Evolutionary conservation across 2,329 filamentous ascomycete species (phyloP).

Genomic region (Lasiodiplodia theobromae): DNA sequence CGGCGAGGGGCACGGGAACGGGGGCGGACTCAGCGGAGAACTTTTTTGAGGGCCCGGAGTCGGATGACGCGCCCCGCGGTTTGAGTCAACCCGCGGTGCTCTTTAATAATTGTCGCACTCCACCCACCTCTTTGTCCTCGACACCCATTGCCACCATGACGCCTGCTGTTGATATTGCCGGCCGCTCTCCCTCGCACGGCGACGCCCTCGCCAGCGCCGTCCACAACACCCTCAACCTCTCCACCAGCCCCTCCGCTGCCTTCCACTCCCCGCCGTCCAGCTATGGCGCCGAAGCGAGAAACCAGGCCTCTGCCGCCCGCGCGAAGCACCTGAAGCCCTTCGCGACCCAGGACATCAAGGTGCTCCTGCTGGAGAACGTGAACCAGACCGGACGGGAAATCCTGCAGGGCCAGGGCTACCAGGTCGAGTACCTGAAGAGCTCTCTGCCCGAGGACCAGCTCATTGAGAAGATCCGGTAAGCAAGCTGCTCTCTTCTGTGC

Average conservation of each 20-base stretch:
- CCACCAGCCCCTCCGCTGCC: slow-evolving; percentile 75
- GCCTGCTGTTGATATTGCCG: slow-evolving; percentile 47
- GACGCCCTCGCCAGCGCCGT: slow-evolving; percentile 52
- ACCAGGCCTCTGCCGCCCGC: slow-evolving; percentile 46
- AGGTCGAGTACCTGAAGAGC: slow-evolving; percentile 89
- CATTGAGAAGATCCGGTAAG: slow-evolving; percentile 91
- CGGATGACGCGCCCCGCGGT: slow-evolving; percentile 7
- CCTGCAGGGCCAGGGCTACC: slow-evolving; percentile 85
- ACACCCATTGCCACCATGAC: slow-evolving; percentile 38
- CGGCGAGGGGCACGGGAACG: slow-evolving; percentile 19
- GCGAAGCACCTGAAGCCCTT: slow-evolving; percentile 92
- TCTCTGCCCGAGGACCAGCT: slow-evolving; percentile 91
- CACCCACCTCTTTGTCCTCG: background rate
- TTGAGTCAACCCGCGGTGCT: slow-evolving; percentile 18
- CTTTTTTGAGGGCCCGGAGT: slow-evolving; percentile 16
- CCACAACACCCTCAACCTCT: slow-evolving; percentile 70
- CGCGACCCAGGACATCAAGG: slow-evolving; percentile 94
- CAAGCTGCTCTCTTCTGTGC: slow-evolving; percentile 17
- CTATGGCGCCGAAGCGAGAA: slow-evolving; percentile 48
- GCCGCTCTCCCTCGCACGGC: slow-evolving; percentile 32
- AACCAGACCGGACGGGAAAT: slow-evolving; percentile 89
- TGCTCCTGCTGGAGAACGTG: slow-evolving; percentile 93
- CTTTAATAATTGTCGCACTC: slow-evolving; percentile 2
- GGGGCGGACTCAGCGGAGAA: slow-evolving; percentile 8
- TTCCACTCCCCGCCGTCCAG: slow-evolving; percentile 78